These are phyloP conservation scores for Neurospora sp. DNA, from an alignment of 495 filamentous ascomycete species.

Conservation along the genomic window DNA sequence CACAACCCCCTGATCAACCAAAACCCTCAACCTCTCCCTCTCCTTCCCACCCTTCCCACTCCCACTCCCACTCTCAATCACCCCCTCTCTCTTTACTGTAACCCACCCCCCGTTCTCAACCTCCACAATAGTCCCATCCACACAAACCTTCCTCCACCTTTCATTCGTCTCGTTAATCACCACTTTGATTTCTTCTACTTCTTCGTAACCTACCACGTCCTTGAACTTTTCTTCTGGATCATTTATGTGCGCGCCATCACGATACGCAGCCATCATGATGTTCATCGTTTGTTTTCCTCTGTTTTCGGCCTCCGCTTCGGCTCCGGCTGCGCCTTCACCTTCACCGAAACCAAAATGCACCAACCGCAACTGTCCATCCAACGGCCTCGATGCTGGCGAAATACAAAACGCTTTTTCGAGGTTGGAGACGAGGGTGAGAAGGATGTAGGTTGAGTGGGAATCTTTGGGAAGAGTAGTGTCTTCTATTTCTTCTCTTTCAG, in stretches of 20 bases:
- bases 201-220: slow-evolving; percentile 52
- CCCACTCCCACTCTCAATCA: too few relatives aligned
- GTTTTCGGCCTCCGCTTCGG: neutral
- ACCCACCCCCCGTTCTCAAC: slow-evolving; percentile 64
- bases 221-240: slow-evolving; percentile 14
- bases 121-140: slow-evolving; percentile 78
- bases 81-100: slow-evolving; percentile 36
- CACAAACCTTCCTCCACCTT: slow-evolving; percentile 73
- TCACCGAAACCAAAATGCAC: slow-evolving; percentile 53
- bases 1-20: slow-evolving; percentile 18
- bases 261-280: slow-evolving; percentile 67
- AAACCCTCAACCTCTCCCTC: slow-evolving; percentile 19
- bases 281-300: slow-evolving; percentile 53
- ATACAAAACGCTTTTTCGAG: slow-evolving; percentile 74
- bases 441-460: slow-evolving; percentile 47
- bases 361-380: slow-evolving; percentile 57
- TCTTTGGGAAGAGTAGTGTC: neutral
- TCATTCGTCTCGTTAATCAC: slow-evolving; percentile 53
- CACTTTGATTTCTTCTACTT: slow-evolving; percentile 52
- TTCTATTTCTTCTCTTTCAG: too few relatives aligned
- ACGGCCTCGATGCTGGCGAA: slow-evolving; percentile 54
- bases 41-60: neutral
- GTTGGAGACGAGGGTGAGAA: slow-evolving; percentile 65
- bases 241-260: slow-evolving; percentile 55
- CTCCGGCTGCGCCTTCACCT: neutral